Conservation (phyloP, 352 stramenopile species). For the Phytophthora palmivora region DNA sequence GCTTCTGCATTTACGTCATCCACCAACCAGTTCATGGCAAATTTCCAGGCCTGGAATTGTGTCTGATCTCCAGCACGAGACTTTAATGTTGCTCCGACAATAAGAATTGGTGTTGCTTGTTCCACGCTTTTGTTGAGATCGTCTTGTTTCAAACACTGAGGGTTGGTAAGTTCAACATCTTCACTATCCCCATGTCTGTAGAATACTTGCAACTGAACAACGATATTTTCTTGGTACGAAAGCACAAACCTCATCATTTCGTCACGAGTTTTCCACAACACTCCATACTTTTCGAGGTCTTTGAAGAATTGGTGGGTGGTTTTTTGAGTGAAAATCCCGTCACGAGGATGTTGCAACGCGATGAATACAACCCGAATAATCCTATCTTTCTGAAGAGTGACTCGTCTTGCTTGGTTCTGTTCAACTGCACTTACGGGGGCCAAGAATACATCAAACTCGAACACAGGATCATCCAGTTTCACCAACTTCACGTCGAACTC, state of each 20-base stretch:
- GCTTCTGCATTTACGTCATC: neutral
- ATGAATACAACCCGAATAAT: constrained; percentile 24
- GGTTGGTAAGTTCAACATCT: constrained; percentile 14
- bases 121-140: neutral
- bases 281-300: constrained; percentile 9
- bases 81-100: constrained; percentile 16
- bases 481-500: constrained; percentile 20
- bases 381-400: constrained; percentile 17
- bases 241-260: constrained; percentile 25
- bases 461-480: constrained; percentile 17
- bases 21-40: constrained; percentile 12
- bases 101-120: neutral
- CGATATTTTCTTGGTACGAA: constrained; percentile 24
- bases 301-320: constrained; percentile 20
- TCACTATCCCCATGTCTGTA: constrained; percentile 19
- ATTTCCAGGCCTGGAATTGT: constrained; percentile 29
- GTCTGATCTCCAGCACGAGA: neutral
- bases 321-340: constrained; percentile 31
- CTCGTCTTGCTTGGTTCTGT: constrained; percentile 16
- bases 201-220: constrained; percentile 9
- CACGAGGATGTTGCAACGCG: constrained; percentile 3
- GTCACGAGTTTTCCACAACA: constrained; percentile 18
- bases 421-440: constrained; percentile 5
- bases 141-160: neutral
- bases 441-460: constrained; percentile 25